Evolutionary conservation across 306 rosid species (phyloP).

Genomic region (Arachis stenosperma): DNA sequence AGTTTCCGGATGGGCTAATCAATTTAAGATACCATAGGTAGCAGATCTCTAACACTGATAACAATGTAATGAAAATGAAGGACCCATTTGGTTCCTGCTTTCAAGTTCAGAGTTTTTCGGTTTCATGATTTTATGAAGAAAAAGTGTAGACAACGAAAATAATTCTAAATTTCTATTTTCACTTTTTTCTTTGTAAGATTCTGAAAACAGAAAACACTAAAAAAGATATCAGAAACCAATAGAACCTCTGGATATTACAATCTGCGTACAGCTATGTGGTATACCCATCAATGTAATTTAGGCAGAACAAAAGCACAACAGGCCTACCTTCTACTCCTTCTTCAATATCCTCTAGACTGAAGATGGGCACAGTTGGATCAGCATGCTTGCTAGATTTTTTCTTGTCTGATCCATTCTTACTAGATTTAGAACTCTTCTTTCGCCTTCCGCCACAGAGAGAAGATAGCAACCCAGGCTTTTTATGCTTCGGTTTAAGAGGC

Average conservation of each 20-base stretch:
- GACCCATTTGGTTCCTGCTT: too few species aligned
- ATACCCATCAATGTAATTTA: conserved; percentile 16
- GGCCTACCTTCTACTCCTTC: conserved; percentile 92
- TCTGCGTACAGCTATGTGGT: neutral
- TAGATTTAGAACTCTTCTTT: conserved; percentile 75
- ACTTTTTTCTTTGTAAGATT: too few species aligned
- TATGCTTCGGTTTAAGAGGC: conserved; percentile 82
- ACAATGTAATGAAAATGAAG: neutral
- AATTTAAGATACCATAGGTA: neutral
- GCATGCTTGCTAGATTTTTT: conserved; percentile 74
- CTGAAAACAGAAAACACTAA: too few species aligned
- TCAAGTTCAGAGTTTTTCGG: too few species aligned
- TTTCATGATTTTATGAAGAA: too few species aligned
- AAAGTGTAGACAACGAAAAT: too few species aligned
- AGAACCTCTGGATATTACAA: neutral
- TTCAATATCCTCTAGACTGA: conserved; percentile 87
- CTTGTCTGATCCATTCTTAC: conserved; percentile 78
- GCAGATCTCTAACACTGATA: neutral
- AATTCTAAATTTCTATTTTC: too few species aligned
- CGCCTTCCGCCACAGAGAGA: conserved; percentile 74
- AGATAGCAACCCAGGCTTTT: conserved; percentile 69
- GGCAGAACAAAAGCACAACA: neutral
- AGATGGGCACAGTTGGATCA: conserved; percentile 84
- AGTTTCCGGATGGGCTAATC: conserved; percentile 6
- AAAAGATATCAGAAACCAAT: too few species aligned